Conservation (phyloP, 441 rosid genomes). For the Jatropha multifida region DNA sequence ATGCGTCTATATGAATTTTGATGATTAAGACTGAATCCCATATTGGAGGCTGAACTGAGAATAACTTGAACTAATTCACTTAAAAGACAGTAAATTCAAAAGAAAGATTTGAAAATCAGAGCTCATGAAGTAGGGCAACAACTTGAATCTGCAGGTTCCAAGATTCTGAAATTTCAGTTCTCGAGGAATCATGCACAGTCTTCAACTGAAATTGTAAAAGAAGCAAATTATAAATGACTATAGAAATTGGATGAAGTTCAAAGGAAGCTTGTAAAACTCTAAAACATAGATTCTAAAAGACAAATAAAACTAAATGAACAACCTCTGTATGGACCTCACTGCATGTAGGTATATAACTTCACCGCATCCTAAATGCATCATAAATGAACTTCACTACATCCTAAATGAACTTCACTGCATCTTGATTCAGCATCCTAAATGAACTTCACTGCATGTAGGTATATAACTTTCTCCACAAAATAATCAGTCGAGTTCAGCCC, state of each 20-base stretch:
- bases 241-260: constrained; percentile 19
- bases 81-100: background rate
- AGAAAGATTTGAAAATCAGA: constrained; percentile 5
- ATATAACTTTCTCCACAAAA: no score
- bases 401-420: no score
- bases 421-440: no score
- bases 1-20: constrained; percentile 22
- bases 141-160: constrained; percentile 16
- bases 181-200: constrained; percentile 27
- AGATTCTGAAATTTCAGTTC: constrained; percentile 24
- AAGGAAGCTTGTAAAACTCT: constrained; percentile 32
- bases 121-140: background rate
- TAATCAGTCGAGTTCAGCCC: no score
- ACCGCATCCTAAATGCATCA: no score
- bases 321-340: no score
- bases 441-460: no score
- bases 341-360: no score
- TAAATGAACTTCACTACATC: no score
- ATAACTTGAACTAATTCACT: background rate
- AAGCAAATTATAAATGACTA: constrained; percentile 32
- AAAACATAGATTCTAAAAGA: constrained; percentile 11
- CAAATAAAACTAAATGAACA: no score
- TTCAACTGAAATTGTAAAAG: constrained; percentile 18
- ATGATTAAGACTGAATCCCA: constrained; percentile 21
- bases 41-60: constrained; percentile 5